Evolutionary conservation across 768 basidiomycete species (phyloP).

Genomic region (Clitopilus passeckerianus): DNA sequence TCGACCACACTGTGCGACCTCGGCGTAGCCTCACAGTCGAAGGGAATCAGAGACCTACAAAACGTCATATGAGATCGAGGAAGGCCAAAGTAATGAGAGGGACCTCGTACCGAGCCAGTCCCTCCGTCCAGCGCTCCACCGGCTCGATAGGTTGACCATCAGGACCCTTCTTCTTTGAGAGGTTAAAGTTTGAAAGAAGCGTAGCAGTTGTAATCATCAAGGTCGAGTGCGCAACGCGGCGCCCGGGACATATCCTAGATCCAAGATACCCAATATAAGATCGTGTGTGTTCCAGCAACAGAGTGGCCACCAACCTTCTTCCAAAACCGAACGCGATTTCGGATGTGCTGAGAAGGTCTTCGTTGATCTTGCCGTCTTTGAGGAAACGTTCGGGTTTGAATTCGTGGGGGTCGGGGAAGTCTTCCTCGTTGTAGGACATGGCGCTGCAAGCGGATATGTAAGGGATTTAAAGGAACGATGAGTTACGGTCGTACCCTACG

Average conservation of each 20-base stretch:
- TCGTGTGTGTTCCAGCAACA: too few relatives aligned
- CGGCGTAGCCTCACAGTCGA: not conserved
- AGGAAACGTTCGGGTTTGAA: constrained; percentile 50
- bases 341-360: constrained; percentile 5
- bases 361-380: constrained; percentile 22
- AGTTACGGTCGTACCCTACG: constrained; percentile 2
- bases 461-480: not conserved
- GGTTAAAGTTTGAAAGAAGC: constrained; percentile 19
- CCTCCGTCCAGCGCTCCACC: not conserved
- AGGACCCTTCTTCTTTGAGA: constrained; percentile 15
- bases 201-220: constrained; percentile 19
- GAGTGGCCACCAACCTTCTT: constrained; percentile 9
- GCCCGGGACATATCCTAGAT: constrained; percentile 13
- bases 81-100: constrained; percentile 1
- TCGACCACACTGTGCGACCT: not conserved
- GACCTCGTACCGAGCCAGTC: not conserved
- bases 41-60: not conserved
- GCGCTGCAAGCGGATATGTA: constrained; percentile 44
- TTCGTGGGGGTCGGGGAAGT: constrained; percentile 37
- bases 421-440: constrained; percentile 24
- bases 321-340: constrained; percentile 17
- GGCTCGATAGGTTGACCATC: constrained; percentile 13
- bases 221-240: constrained; percentile 14
- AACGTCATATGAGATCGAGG: too few relatives aligned
- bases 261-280: too few relatives aligned